Evolutionary conservation across 768 basidiomycete species (phyloP).

Genomic region (Leccinum fibrillosum): DNA sequence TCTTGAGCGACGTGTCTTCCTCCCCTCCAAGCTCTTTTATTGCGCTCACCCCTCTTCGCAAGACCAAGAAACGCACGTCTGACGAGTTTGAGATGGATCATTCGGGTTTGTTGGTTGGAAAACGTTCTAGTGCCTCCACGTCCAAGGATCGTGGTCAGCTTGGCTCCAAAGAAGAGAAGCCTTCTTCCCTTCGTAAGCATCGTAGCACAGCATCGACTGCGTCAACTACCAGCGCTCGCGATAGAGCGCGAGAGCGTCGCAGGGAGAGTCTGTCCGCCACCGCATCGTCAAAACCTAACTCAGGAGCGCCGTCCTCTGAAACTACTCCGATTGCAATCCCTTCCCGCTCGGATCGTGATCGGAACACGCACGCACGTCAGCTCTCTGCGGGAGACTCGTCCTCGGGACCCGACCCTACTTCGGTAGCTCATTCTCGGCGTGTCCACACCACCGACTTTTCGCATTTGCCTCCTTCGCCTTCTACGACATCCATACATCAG

Average conservation of each 20-base stretch:
- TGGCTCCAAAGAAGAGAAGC: constrained; percentile 47
- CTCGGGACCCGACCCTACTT: constrained; percentile 48
- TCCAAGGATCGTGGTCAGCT: constrained; percentile 26
- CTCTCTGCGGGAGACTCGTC: constrained; percentile 66
- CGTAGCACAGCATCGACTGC: constrained; percentile 62
- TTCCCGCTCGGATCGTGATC: constrained; percentile 25
- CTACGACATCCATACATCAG: constrained; percentile 85
- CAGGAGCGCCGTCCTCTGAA: constrained; percentile 10
- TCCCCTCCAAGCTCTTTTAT: constrained; percentile 68
- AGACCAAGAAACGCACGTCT: constrained; percentile 71
- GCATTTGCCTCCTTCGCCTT: constrained; percentile 87
- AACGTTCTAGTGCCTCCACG: constrained; percentile 36
- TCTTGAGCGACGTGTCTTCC: constrained; percentile 26
- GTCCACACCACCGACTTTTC: constrained; percentile 78
- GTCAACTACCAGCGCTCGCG: constrained; percentile 37
- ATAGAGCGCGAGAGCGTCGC: constrained; percentile 50
- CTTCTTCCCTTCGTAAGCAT: constrained; percentile 56
- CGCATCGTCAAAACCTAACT: constrained; percentile 34
- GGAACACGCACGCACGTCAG: constrained; percentile 57
- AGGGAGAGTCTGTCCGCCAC: constrained; percentile 46
- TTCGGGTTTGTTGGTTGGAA: constrained; percentile 55
- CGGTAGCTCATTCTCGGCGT: constrained; percentile 51
- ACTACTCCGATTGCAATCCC: constrained; percentile 24
- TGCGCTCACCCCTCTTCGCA: constrained; percentile 40
- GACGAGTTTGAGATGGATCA: constrained; percentile 84